phyloP scores from a whole-genome alignment of 163 green algal genomes.

The Chloromonas sp. region DNA sequence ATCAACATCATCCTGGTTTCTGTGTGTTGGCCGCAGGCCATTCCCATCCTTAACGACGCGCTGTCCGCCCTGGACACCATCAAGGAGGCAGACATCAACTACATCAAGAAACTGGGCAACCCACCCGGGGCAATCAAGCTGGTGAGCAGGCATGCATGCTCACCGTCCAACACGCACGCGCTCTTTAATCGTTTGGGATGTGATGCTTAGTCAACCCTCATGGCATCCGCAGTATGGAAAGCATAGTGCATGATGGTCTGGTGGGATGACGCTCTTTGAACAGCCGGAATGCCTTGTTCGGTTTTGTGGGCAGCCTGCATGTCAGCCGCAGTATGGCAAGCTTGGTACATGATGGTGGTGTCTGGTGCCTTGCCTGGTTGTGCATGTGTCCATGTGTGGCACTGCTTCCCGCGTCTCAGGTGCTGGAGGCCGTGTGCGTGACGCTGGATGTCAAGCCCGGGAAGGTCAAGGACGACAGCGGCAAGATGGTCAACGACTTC shows the following conservation, averaged over 20 bases:
- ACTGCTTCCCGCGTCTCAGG: neutral
- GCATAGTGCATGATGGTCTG: neutral
- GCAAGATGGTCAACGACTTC: constrained; percentile 64
- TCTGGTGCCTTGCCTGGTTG: no score
- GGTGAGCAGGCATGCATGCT: constrained; percentile 26
- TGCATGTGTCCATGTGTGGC: no score
- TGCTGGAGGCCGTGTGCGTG: constrained; percentile 78
- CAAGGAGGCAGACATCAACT: constrained; percentile 76
- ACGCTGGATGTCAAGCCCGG: constrained; percentile 74
- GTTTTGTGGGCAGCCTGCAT: no score
- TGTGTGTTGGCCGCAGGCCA: constrained; percentile 32
- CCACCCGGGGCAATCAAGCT: constrained; percentile 78
- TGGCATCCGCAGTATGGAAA: neutral
- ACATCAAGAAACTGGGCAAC: constrained; percentile 78
- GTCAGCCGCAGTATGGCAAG: no score
- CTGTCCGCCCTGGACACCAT: constrained; percentile 77
- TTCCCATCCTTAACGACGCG: constrained; percentile 73
- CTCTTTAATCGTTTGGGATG: neutral
- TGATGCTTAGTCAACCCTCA: neutral
- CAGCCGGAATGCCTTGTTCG: neutral
- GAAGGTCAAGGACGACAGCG: constrained; percentile 41
- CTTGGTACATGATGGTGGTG: no score
- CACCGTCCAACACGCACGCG: neutral
- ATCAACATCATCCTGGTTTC: no score
- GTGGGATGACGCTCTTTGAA: neutral